Evolutionary conservation across 495 filamentous ascomycete species (phyloP), one percentile per base, ranked within the genome.

Genomic region (Hyaloscypha hepaticicola): DNA sequence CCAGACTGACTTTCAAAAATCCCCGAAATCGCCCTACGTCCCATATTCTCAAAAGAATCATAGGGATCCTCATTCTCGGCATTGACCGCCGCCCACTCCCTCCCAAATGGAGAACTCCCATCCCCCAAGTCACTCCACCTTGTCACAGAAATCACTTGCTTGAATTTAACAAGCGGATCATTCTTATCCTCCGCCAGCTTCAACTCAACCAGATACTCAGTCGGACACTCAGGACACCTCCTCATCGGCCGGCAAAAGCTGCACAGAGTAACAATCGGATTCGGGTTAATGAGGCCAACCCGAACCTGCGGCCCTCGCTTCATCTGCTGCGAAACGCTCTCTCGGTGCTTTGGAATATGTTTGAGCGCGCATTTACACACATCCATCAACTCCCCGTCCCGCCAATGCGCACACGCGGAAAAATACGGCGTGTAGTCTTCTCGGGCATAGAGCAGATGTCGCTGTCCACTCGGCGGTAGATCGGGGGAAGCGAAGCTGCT

Each of bases 351-450:
- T 27, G 83, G 84, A 28, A 87, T 80, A 64, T 86, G 85, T 12
- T 68, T 69, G n/a, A 86, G 72, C 1, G 83, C 82, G 70, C 85
- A 87, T 71, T 86, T 86, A 66, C 82, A 84, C 45, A 79, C 64
- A 31, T 77, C 71, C 80, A 85, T 84, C 9, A 87, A 75, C 48
- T 82, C 79, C 60, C 85, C 85, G 65, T 86, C 80, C 25, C 78
- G 76, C 84, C 84, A 86, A 72, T 87, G 85, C 24, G 82, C 78
- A 70, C 84, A 87, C 3, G 75, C 78, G 9, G 78, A 81, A 78
- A 86, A 86, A 66, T 80, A 86, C 0, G 85, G 84, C 72, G 77
- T 80, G 76, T 84, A 86, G 68, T 87, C 83, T 34, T 85, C 80
- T 38, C 82, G 78, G 24, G 77, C 79, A 73, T 82, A 85, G 22